Conservation (phyloP, 1,284 basidiomycete species). For the Rhodotorula glutinis region DNA sequence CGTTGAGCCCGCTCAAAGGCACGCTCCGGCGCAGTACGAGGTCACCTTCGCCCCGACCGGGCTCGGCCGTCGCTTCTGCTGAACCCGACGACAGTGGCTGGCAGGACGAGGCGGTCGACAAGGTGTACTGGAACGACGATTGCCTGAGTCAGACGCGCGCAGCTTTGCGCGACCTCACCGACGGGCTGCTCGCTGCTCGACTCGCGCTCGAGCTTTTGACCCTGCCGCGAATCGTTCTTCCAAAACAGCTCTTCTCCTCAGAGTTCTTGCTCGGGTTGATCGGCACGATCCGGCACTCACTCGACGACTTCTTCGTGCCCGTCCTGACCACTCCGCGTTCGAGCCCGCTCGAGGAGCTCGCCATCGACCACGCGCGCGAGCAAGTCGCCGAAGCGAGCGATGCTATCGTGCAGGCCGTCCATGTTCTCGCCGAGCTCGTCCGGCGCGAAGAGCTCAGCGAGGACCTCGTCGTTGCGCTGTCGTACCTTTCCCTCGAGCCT, state of each 20-base stretch:
- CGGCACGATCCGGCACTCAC: conserved; percentile 44
- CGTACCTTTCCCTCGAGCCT: conserved; percentile 86
- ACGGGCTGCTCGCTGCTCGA: conserved; percentile 28
- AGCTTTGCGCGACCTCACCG: conserved; percentile 14
- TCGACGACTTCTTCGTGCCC: conserved; percentile 47
- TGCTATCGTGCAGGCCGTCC: conserved; percentile 10
- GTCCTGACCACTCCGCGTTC: conserved; percentile 40
- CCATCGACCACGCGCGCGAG: conserved; percentile 26
- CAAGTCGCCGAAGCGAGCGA: conserved; percentile 11
- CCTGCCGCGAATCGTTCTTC: conserved; percentile 13
- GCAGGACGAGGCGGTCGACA: conserved; percentile 39
- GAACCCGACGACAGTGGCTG: conserved; percentile 39
- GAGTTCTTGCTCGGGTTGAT: conserved; percentile 63
- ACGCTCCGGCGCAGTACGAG: conserved; percentile 37
- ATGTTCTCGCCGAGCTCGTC: conserved; percentile 20
- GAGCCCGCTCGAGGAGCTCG: conserved; percentile 49
- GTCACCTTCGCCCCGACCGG: conserved; percentile 46
- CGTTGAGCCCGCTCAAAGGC: conserved; percentile 27
- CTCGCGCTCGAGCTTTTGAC: conserved; percentile 33
- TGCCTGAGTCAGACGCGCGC: conserved; percentile 3
- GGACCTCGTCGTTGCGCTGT: conserved; percentile 78
- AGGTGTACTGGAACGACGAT: conserved; percentile 24
- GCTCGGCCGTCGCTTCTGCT: conserved; percentile 14
- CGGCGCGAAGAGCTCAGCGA: conserved; percentile 66
- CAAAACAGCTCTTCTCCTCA: conserved; percentile 33